These are phyloP conservation scores for Cutaneotrichosporon sp. DNA, from an alignment of 1,284 basidiomycete species.

Conservation along the genomic window DNA sequence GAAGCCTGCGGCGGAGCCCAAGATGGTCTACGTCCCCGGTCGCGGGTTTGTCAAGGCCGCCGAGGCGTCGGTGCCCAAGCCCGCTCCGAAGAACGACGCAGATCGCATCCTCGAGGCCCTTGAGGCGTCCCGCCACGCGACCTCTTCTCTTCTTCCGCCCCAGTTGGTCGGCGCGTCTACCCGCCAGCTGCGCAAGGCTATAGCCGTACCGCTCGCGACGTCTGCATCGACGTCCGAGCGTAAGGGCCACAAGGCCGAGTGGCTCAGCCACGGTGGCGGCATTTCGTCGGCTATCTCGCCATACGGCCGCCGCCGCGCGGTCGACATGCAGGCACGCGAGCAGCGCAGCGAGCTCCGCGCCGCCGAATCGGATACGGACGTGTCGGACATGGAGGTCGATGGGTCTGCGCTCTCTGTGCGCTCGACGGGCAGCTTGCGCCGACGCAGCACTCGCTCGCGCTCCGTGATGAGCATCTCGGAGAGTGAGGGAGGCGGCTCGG, in stretches of 20 bases:
- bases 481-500: constrained; percentile 11
- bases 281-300: constrained; percentile 50
- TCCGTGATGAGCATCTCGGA: constrained; percentile 12
- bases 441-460: constrained; percentile 13
- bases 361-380: constrained; percentile 14
- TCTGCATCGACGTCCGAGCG: constrained; percentile 37
- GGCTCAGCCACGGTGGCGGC: constrained; percentile 28
- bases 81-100: constrained; percentile 45
- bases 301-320: constrained; percentile 45
- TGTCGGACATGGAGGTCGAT: constrained; percentile 26
- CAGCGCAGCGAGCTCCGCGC: constrained; percentile 24
- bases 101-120: constrained; percentile 50
- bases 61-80: constrained; percentile 33
- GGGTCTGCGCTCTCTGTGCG: neutral
- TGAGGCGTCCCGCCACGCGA: constrained; percentile 38
- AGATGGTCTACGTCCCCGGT: constrained; percentile 45
- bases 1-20: neutral
- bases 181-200: constrained; percentile 42
- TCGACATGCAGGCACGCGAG: constrained; percentile 36
- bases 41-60: constrained; percentile 47
- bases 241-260: constrained; percentile 21
- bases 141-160: constrained; percentile 23
- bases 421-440: constrained; percentile 9
- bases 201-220: constrained; percentile 48
- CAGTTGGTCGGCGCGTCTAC: constrained; percentile 44